These are phyloP conservation scores for Stemphylium beticola DNA, from an alignment of 2,329 filamentous ascomycete genomes.

Conservation along the genomic window DNA sequence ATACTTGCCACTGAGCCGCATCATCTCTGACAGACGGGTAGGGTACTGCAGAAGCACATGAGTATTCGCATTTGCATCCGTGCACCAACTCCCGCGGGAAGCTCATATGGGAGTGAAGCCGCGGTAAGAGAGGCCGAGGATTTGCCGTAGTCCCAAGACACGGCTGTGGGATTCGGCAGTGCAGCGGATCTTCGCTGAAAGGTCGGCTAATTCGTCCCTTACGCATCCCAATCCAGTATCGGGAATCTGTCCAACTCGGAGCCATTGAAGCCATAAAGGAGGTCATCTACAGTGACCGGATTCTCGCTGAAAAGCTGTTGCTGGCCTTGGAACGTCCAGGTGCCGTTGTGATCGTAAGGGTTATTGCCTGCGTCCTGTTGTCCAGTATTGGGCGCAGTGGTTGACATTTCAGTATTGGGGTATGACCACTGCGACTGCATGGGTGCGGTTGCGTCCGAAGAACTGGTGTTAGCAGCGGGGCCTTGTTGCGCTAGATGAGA, in stretches of 20 bases:
- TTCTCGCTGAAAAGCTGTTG: slow-evolving; percentile 22
- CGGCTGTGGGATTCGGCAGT: neutral
- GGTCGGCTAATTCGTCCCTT: neutral
- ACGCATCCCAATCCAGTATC: slow-evolving; percentile 9
- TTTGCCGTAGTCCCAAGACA: neutral
- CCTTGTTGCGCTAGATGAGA: neutral
- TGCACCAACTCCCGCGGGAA: slow-evolving; percentile 1
- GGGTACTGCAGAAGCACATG: neutral
- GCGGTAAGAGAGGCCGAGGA: slow-evolving; percentile 1
- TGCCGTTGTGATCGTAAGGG: slow-evolving; percentile 18
- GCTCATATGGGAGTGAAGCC: neutral
- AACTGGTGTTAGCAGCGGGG: neutral
- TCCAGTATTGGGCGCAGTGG: neutral
- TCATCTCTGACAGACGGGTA: neutral
- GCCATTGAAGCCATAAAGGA: slow-evolving; percentile 36
- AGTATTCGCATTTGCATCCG: neutral
- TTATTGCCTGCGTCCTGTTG: neutral
- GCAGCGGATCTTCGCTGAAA: neutral
- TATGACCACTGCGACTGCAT: neutral
- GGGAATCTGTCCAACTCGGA: slow-evolving; percentile 34
- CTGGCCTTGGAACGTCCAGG: slow-evolving; percentile 16
- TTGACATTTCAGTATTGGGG: neutral
- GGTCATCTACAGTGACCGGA: slow-evolving; percentile 29
- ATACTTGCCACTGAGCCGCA: neutral
- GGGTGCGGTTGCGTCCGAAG: neutral